Evolutionary conservation across 345 rosid species (phyloP), one percentile per base, ranked within the genome.

Genomic region (Cardamine occulta): DNA sequence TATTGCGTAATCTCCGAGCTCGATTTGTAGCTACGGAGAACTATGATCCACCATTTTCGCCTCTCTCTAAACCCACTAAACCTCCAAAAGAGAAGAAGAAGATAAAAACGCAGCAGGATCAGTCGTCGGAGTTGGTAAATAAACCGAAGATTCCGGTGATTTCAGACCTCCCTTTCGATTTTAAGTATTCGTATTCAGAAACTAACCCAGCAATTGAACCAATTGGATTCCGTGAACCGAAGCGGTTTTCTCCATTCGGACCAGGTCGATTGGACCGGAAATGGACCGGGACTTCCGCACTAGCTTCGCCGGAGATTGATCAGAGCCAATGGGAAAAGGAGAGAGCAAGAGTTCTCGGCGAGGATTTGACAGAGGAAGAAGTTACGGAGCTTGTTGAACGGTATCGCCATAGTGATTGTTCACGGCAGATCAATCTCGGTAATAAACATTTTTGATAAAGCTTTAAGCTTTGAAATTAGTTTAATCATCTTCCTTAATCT

Each of bases 391-490:
- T 93, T 6, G 94, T 93, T 63, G 96, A 91, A 77, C 80, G 86
- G 70, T 93, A 91, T 52, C 79, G 97, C 29, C 96, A 91, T 80
- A 89, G 72, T 65, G 91, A 91, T 82, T 93, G 96, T 73, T 65
- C 85, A 37, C 84, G 97, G 68, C 98, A 91, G 81, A 93, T 93
- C 57, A 89, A 93, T 87, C 66, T 93, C 29, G 96, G 97, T 90
- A 83, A 83, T 28, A 1, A 21, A 21, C 60, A 28, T 3, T 55
- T 55, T 55, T 28, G 3, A 28, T 9, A 51, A 51, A 51, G 58
- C 32, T 23, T 52, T 52, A 51, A 51, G 31, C 31, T 53, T 53
- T 53, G 2, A 21, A 53, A 12, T 53, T 53, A 12, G 58, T 53
- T 51, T 21, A 18, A 15, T 8, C 54, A 5, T 48, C 49, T 52